Evolutionary conservation across 2,329 filamentous ascomycete genomes (phyloP), one percentile per base, ranked within the genome.

Genomic region (Chrysoporthe puriensis): DNA sequence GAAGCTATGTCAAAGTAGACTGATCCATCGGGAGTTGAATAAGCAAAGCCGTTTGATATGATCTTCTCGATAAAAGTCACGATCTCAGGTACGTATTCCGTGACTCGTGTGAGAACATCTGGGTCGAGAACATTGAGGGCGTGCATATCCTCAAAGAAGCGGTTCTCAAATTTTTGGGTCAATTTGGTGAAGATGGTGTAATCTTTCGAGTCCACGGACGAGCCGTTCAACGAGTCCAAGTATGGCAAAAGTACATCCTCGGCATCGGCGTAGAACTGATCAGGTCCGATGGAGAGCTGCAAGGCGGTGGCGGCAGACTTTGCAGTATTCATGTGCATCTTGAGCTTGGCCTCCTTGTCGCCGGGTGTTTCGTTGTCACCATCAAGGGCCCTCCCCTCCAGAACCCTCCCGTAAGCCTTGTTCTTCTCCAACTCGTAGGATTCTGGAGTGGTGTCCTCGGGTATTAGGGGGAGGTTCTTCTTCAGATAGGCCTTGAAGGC

Each of bases 1-100:
- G 92, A 88, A 4, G 85, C 83, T 71, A 97, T 97, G 74, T 97
- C 95, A 71, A 97, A 98, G 79, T 97, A 97, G 0, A 98, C 93
- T 0, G 93, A 97, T 0, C 94, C 94, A 73, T 96, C 91, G 0
- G 75, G 32, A 2, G 84, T 81, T 74, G 88, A 85, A 72, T 98
- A 98, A 1, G 90, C 95, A 73, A 94, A 97, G 0, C 92, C 91
- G 76, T 97, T 97, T 63, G 91, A 82, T 32, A 96, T 88, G 66
- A 97, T 92, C 71, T 86, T 88, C 74, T 95, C 87, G 0, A 97
- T 93, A 71, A 97, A 97, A 11, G 86, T 82, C 58, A 92, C 93
- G 74, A 98, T 97, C 75, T 97, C 90, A 0, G 90, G 89, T 4
- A 95, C 91, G 73, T 96, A 97, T 74, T 97, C 93, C 0, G 94